A percentile compares a stretch with the other conserved stretches of the same genome.
These are phyloP conservation scores for Peronospora farinosa DNA, from an alignment of 352 stramenopile genomes.

Conservation along the genomic window DNA sequence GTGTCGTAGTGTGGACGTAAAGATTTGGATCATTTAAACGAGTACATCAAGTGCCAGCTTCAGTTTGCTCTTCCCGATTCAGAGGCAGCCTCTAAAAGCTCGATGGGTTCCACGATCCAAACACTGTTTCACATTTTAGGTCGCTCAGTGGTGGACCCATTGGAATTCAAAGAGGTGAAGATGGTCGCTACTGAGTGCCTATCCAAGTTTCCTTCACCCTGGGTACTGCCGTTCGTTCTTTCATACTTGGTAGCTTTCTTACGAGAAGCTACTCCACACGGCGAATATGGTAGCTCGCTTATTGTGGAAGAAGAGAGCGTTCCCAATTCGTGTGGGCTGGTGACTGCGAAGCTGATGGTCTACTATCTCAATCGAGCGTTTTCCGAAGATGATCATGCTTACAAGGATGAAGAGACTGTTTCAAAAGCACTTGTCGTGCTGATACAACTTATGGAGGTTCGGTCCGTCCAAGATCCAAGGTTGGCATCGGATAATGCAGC, in stretches of 20 bases:
- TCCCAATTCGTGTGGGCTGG: constrained; percentile 35
- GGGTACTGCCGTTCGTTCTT: constrained; percentile 39
- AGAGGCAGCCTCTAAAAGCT: background rate
- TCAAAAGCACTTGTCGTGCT: constrained; percentile 32
- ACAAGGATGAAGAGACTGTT: constrained; percentile 17
- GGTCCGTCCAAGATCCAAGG: constrained; percentile 14
- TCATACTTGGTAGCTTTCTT: constrained; percentile 42
- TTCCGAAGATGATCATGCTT: constrained; percentile 29
- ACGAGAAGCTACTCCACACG: constrained; percentile 16
- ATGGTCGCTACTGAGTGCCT: constrained; percentile 56
- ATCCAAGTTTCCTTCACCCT: constrained; percentile 31
- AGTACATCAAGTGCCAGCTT: constrained; percentile 20
- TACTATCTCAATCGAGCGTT: constrained; percentile 74
- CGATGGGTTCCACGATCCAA: constrained; percentile 3
- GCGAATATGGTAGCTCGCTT: constrained; percentile 1
- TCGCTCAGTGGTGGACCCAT: constrained; percentile 41
- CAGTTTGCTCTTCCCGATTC: background rate
- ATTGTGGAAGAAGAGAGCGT: constrained; percentile 19
- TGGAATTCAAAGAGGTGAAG: constrained; percentile 80
- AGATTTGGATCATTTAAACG: constrained; percentile 31
- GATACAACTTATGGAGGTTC: constrained; percentile 47
- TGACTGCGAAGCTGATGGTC: constrained; percentile 62
- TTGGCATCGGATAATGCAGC: constrained; percentile 22
- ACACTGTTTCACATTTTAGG: constrained; percentile 36
- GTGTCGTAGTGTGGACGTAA: constrained; percentile 23